These are phyloP conservation scores for Diatrype stigma DNA, from an alignment of 2,329 filamentous ascomycete species.

Conservation along the genomic window DNA sequence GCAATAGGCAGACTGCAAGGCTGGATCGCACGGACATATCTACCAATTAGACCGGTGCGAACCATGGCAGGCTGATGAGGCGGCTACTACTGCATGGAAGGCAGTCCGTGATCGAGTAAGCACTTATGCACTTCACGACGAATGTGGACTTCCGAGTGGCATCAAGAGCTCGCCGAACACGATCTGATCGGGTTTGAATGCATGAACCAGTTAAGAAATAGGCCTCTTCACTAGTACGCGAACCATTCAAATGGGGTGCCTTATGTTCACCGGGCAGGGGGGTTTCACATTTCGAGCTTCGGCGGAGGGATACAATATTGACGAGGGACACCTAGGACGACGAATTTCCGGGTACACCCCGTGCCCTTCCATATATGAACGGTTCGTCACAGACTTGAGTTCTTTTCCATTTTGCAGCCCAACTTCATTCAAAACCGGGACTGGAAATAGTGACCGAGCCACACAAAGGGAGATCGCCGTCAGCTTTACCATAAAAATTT, in stretches of 20 bases:
- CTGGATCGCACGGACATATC: background rate
- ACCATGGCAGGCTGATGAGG: background rate
- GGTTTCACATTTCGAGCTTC: background rate
- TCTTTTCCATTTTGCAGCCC: background rate
- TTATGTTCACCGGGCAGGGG: background rate
- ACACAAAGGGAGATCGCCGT: too few relatives aligned
- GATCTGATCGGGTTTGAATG: background rate
- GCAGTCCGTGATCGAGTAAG: background rate
- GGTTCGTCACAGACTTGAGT: background rate
- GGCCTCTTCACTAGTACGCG: background rate
- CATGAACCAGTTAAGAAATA: background rate
- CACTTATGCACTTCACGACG: background rate
- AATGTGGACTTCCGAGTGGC: background rate
- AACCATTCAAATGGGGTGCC: background rate
- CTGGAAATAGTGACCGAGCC: background rate
- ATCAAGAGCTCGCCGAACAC: background rate
- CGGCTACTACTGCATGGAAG: background rate
- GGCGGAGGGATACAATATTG: background rate
- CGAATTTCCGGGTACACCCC: too few relatives aligned
- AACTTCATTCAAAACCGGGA: background rate
- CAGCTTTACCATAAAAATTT: too few relatives aligned
- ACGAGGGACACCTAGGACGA: background rate
- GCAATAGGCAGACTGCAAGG: background rate
- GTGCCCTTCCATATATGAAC: background rate
- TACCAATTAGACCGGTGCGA: background rate